Evolutionary conservation across 1,284 basidiomycete species (phyloP).

Genomic region (Trichosporon sp.): DNA sequence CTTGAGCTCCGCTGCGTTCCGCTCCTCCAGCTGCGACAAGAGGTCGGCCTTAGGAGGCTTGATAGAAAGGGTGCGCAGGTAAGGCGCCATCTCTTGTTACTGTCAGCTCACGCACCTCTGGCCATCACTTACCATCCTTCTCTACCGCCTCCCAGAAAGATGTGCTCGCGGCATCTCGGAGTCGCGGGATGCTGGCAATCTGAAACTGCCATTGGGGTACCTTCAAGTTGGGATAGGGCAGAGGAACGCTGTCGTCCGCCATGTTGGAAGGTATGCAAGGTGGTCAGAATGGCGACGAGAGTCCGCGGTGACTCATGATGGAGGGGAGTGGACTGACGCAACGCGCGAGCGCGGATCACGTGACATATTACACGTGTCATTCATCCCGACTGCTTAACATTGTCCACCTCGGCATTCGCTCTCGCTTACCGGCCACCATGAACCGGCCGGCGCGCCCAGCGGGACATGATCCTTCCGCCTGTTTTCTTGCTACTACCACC

Average conservation of each 20-base stretch:
- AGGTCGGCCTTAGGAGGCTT: constrained; percentile 57
- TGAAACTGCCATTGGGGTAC: constrained; percentile 74
- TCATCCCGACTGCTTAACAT: background rate
- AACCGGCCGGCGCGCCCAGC: background rate
- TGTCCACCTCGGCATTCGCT: constrained; percentile 6
- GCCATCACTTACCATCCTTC: constrained; percentile 66
- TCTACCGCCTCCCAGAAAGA: constrained; percentile 72
- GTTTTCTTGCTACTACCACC: background rate
- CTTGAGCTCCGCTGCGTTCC: constrained; percentile 71
- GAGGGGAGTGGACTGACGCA: background rate
- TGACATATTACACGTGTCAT: background rate
- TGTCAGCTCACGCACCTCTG: constrained; percentile 3
- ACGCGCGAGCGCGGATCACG: constrained; percentile 1
- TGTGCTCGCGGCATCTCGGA: constrained; percentile 64
- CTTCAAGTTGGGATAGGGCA: constrained; percentile 78
- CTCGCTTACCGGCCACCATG: constrained; percentile 1
- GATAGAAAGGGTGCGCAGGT: constrained; percentile 51
- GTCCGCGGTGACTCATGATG: background rate
- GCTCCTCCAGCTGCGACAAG: constrained; percentile 65
- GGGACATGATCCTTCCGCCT: constrained; percentile 1
- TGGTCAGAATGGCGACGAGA: background rate
- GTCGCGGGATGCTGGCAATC: constrained; percentile 61
- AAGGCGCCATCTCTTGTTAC: constrained; percentile 79
- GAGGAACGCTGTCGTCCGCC: constrained; percentile 71
- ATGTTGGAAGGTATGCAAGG: constrained; percentile 50